phyloP scores from a whole-genome alignment of 2,329 filamentous ascomycete species.

The Byssothecium circinans region DNA sequence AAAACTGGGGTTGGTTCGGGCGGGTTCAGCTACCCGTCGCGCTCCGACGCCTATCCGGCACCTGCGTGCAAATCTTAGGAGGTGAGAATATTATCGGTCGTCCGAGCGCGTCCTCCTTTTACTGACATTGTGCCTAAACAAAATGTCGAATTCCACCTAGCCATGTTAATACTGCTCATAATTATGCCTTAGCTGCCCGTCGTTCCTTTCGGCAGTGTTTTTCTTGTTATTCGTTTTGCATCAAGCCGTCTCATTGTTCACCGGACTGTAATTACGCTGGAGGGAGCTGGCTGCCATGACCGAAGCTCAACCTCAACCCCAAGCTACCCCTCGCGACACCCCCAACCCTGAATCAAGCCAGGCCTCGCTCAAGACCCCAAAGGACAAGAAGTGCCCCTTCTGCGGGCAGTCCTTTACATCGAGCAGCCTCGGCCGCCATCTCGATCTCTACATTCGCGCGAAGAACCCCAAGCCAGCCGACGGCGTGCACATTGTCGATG shows the following conservation, averaged over 20 bases:
- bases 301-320: slow-evolving; percentile 5
- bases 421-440: slow-evolving; percentile 87
- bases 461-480: slow-evolving; percentile 88
- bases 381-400: slow-evolving; percentile 87
- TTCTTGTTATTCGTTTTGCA: not conserved
- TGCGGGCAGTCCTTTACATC: slow-evolving; percentile 90
- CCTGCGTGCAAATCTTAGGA: slow-evolving; percentile 27
- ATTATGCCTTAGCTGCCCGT: slow-evolving; percentile 33
- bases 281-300: slow-evolving; percentile 6
- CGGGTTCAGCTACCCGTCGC: not conserved
- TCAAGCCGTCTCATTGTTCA: too few relatives aligned
- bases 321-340: slow-evolving; percentile 11
- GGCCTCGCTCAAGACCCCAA: slow-evolving; percentile 56
- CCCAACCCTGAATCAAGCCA: slow-evolving; percentile 34
- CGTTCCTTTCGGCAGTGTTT: not conserved
- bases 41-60: not conserved
- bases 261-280: too few relatives aligned
- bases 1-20: not conserved
- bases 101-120: slow-evolving; percentile 27
- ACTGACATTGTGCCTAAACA: slow-evolving; percentile 3
- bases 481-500: slow-evolving; percentile 85
- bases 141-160: not conserved
- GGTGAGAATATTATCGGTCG: slow-evolving; percentile 21
- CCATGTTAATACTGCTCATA: slow-evolving; percentile 10
- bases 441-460: slow-evolving; percentile 90